Conservation (phyloP, 768 basidiomycete species). For the Boletellus emodensis region DNA sequence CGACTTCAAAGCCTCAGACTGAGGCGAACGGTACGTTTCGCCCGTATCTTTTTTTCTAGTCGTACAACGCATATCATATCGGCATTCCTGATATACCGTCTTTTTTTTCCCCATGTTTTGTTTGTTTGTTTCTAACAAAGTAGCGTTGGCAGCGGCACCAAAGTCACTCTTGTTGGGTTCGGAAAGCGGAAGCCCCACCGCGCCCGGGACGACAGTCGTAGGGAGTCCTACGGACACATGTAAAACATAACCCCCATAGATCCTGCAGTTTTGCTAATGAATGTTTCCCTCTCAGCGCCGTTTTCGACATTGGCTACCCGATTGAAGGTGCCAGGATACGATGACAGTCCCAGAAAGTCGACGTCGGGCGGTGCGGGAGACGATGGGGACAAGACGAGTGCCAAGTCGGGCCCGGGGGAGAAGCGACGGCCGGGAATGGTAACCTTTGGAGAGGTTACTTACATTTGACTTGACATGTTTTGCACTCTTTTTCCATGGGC, state of each 20-base stretch:
- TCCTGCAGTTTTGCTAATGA: not conserved
- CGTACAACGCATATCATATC: too few species aligned
- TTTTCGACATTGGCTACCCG: not conserved
- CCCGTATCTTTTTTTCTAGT: too few species aligned
- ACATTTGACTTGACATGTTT: not conserved
- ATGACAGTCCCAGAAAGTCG: not conserved
- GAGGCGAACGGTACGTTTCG: not conserved
- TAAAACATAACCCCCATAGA: not conserved
- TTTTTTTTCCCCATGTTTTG: too few species aligned
- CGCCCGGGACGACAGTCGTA: not conserved
- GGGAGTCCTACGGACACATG: not conserved
- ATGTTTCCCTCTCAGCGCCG: not conserved
- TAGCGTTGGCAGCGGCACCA: too few species aligned
- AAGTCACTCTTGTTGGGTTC: not conserved
- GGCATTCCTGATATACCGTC: too few species aligned
- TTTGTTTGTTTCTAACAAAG: too few species aligned
- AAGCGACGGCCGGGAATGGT: not conserved
- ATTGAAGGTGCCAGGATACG: not conserved
- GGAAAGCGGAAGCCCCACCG: not conserved
- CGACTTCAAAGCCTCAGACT: not conserved
- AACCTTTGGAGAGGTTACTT: constrained; percentile 3
- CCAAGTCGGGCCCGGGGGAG: not conserved
- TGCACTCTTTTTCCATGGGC: not conserved
- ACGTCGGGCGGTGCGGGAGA: not conserved
- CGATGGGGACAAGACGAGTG: not conserved